These are phyloP conservation scores for Linnemannia elongata DNA, from an alignment of 192 early-diverging fungal genomes.

Conservation along the genomic window DNA sequence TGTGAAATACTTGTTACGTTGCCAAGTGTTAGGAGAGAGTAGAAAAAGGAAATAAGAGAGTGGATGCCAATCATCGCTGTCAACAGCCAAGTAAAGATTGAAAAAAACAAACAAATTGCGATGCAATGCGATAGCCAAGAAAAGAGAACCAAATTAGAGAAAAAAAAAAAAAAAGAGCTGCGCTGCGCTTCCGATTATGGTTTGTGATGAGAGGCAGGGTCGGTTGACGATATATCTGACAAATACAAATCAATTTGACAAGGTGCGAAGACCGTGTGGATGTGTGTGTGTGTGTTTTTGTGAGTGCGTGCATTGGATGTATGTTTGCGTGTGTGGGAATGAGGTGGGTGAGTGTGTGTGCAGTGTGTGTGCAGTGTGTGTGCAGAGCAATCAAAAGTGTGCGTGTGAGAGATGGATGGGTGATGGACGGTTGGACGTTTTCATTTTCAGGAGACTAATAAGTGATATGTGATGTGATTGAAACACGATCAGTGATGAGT, in stretches of 20 bases:
- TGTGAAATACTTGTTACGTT: not conserved
- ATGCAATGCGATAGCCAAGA: slow-evolving; percentile 1
- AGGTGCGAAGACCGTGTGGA: not conserved
- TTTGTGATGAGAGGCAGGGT: not conserved
- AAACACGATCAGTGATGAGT: not conserved
- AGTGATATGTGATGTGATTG: not conserved
- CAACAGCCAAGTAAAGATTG: not conserved
- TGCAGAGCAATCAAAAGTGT: not conserved
- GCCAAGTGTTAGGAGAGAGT: not conserved
- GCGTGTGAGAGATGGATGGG: not conserved
- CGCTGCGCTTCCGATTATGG: not conserved
- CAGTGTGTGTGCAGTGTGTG: not conserved
- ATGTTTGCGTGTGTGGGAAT: not conserved
- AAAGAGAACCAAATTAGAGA: not conserved
- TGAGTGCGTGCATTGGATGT: not conserved
- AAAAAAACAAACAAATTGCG: not conserved
- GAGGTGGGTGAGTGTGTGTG: too few species aligned
- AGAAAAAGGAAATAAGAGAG: not conserved
- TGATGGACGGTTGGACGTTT: not conserved
- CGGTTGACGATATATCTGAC: not conserved
- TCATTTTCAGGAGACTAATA: not conserved
- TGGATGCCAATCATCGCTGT: not conserved
- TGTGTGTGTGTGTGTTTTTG: not conserved
- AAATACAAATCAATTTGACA: slow-evolving; percentile 1
- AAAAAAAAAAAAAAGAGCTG: not conserved